Base-by-base conservation (phyloP, 257 asterid genomes). In the Przewalskia tangutica region DNA sequence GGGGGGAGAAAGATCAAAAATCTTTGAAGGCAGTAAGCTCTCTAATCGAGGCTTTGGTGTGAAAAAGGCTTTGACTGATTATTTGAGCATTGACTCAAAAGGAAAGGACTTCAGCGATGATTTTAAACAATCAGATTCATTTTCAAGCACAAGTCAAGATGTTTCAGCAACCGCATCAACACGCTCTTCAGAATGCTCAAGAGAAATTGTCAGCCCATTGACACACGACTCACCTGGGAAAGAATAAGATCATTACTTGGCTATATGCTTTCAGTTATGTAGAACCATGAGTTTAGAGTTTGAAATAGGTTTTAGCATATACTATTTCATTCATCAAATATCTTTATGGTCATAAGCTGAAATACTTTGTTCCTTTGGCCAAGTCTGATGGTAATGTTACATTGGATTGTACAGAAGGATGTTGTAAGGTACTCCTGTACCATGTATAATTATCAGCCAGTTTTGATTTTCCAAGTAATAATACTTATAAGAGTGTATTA, bases 61-160 rank as follows among this genome's bases (percentile, higher is more conserved):
- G 86, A 94, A 89, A 86, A 89, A 88, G 85, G 89, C 91, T 5
- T 82, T 92, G 89, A 91, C 97, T 38, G 97, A 94, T 82, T 91
- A 92, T 86, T 76, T 92, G 89, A 90, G 89, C 32, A 59, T 82
- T 0, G 91, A 91, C 59, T 84, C 91, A 13, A 90, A 92, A 79
- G 88, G 86, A 67, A 88, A 88, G 83, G 92, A 85, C 0, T 8
- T 42, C 50, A 81, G 83, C 79, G 73, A 50, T 81, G 77, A 77
- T 46, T 79, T 84, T 3, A 79, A 62, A 80, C 83, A 87, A 83
- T 85, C 91, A 3, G 89, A 86, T 64, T 86, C 93, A 8, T 84
- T 80, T 55, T 87, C 93, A 13, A 85, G 89, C 79, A 77, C 84
- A 1, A 62, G 83, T 2, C 81, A 86, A 59, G 97, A 89, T 77